These are phyloP conservation scores for Anethum foeniculum DNA, from an alignment of 140 eudicot genomes.

Conservation along the genomic window DNA sequence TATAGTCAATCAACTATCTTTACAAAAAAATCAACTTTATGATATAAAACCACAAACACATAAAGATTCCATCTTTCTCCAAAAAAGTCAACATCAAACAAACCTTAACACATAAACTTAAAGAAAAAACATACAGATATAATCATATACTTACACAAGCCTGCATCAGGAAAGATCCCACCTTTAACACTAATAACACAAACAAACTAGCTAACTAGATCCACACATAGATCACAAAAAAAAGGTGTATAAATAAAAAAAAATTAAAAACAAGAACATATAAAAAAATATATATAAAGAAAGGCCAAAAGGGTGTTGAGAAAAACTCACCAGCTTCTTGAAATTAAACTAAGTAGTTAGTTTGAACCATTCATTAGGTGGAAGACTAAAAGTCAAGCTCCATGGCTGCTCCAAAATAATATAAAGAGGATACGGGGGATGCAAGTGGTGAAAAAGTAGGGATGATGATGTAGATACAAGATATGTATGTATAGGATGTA, in stretches of 20 bases:
- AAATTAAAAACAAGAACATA: background rate
- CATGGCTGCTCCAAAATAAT: conserved; percentile 4
- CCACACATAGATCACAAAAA: background rate
- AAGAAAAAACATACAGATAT: background rate
- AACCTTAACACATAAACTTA: background rate
- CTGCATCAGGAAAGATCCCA: background rate
- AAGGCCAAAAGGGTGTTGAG: background rate
- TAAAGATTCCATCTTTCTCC: background rate
- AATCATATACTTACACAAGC: background rate
- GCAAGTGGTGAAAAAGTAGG: conserved; percentile 7
- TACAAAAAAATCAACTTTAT: background rate
- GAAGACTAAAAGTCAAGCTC: conserved; percentile 7
- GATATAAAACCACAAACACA: background rate
- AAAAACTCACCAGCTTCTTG: background rate
- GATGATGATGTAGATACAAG: background rate
- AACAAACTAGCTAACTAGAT: background rate
- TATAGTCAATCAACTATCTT: background rate
- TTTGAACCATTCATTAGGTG: background rate
- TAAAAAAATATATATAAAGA: no score
- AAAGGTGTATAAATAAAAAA: background rate
- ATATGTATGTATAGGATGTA: background rate
- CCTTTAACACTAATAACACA: background rate
- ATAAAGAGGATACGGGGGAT: background rate
- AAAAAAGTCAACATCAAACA: background rate
- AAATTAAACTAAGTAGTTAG: background rate